A percentile compares a stretch with the other conserved stretches of the same genome.
Conservation (phyloP, 2,329 filamentous ascomycete species). For the Fusarium algeriense region DNA sequence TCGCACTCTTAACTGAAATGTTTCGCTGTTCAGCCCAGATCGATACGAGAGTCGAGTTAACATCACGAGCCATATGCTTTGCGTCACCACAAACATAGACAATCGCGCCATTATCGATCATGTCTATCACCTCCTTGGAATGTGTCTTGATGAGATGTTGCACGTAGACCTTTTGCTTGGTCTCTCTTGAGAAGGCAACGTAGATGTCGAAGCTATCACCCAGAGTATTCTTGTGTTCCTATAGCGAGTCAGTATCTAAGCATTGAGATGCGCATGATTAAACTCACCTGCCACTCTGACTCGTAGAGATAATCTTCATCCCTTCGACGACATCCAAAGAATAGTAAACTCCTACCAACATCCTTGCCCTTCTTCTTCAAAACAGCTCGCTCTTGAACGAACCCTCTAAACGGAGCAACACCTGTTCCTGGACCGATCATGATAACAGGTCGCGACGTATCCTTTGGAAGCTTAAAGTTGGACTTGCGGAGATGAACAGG, state of each 20-base stretch:
- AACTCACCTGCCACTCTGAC: background rate
- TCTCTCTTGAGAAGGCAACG: background rate
- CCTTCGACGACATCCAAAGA: background rate
- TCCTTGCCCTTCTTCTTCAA: background rate
- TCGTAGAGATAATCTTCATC: background rate
- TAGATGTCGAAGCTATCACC: background rate
- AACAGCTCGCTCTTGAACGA: background rate
- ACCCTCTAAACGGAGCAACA: constrained; percentile 18
- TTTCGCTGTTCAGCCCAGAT: background rate
- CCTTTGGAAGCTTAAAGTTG: constrained; percentile 5
- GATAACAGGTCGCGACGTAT: background rate
- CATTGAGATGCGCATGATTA: fast-evolving
- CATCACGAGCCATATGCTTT: background rate
- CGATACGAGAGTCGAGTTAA: background rate
- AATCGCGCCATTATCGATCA: background rate
- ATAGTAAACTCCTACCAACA: background rate
- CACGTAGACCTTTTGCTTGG: background rate
- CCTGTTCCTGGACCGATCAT: constrained; percentile 24
- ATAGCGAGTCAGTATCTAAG: background rate
- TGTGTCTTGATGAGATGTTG: background rate
- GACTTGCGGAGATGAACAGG: constrained; percentile 12
- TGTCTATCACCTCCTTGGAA: background rate
- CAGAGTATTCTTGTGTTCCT: background rate
- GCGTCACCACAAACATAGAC: background rate
- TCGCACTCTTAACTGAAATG: fast-evolving